Percentiles rank a stretch among this genome's conserved stretches.
Evolutionary conservation across 2,329 filamentous ascomycete species (phyloP).

Genomic region (Tolypocladium ovalisporum): DNA sequence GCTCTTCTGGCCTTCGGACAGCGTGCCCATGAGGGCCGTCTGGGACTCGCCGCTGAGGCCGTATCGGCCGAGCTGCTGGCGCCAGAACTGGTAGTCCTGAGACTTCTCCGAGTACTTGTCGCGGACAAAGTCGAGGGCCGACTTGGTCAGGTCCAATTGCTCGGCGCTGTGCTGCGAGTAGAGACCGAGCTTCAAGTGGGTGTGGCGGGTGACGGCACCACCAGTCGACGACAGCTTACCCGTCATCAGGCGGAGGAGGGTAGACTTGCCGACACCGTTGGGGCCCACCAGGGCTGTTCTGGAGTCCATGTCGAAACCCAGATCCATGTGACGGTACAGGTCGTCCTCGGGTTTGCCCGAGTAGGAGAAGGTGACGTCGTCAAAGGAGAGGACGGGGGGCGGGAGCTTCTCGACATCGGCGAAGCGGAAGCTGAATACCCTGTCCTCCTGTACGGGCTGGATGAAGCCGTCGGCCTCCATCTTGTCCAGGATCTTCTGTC

Average conservation of each 20-base stretch:
- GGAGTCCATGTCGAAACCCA: slow-evolving; percentile 99
- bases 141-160: slow-evolving; percentile 97
- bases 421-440: slow-evolving; percentile 95
- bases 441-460: slow-evolving; percentile 74
- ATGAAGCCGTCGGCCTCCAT: slow-evolving; percentile 99
- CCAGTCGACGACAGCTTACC: slow-evolving; percentile 79
- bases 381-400: slow-evolving; percentile 89
- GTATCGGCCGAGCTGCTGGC: slow-evolving; percentile 91
- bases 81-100: slow-evolving; percentile 99
- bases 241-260: slow-evolving; percentile 90
- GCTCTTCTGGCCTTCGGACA: slow-evolving; percentile 95
- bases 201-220: slow-evolving; percentile 81
- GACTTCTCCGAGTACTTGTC: slow-evolving; percentile 85
- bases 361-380: slow-evolving; percentile 97
- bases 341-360: slow-evolving; percentile 82
- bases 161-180: slow-evolving; percentile 99
- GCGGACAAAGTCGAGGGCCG: slow-evolving; percentile 90
- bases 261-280: slow-evolving; percentile 99
- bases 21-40: slow-evolving; percentile 93
- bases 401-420: slow-evolving; percentile 99
- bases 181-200: slow-evolving; percentile 94
- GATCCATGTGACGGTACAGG: slow-evolving; percentile 90
- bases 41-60: slow-evolving; percentile 88
- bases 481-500: slow-evolving; percentile 99
- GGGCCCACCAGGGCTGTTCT: slow-evolving; percentile 93